Base-by-base conservation (phyloP, 2,329 filamentous ascomycete genomes). In the Volutella citrinella region DNA sequence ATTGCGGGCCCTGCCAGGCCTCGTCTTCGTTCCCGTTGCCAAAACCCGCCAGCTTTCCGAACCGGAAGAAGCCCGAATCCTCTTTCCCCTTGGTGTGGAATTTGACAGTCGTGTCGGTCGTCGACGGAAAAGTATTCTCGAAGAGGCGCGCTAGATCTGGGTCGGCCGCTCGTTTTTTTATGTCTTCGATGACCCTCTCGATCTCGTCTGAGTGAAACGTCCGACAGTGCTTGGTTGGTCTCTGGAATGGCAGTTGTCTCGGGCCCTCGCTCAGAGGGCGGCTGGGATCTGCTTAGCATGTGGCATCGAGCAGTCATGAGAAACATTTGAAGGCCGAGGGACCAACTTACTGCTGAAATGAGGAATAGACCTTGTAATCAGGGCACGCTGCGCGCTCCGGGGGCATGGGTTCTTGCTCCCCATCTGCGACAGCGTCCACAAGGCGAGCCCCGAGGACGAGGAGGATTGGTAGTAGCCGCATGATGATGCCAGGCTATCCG, bases 121-220 rank as follows among this genome's bases (percentile, higher is more conserved):
- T 64, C 42, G 93, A 95, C 5, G 91, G 91, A 46, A 94, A 97
- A 3, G 91, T 82, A 57, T 98, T 98, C 58, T 95, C 88, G 57
- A 98, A 98, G 10, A 98, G 70, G 17, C 90, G 81, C 5, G 91
- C 91, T 10, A 98, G 76, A 51, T 97, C 93, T 12, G 84, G 83
- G 53, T 97, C 84, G 39, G 82, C 74, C 66, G 98, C 85, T 33
- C 79, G 82, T 18, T 77, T 73, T 6, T 84, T 93, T 47, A 98
- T 72, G 48, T 96, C 81, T 19, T 79, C 61, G 43, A 98, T 96
- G 32, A 96, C 85, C 53, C 85, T 74, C 60, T 98, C 93, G 27
- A 97, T 94, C 5, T 84, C 74, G 16, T 84, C 78, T 1, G 90
- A 96, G 36, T 80, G 77, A 64, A 97, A 98, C 0, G 90, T 96